phyloP scores from a whole-genome alignment of 2,329 filamentous ascomycete species.

The Fusarium sp. region DNA sequence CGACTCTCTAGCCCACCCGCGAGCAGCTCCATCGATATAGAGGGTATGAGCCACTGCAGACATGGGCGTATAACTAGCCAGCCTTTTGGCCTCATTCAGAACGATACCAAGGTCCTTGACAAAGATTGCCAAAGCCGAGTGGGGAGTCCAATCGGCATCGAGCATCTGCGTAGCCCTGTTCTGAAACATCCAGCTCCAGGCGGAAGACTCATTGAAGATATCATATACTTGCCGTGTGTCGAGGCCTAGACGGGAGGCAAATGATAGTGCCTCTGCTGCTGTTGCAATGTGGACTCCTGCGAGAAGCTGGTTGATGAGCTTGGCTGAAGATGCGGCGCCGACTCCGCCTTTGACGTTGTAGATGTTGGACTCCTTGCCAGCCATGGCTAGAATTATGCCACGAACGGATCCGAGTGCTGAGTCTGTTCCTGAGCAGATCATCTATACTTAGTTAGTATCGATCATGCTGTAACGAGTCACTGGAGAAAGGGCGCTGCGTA shows the following conservation, averaged over 20 bases:
- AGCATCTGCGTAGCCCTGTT: neutral
- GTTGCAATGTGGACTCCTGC: neutral
- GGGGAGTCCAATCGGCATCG: neutral
- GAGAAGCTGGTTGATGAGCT: neutral
- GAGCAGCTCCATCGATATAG: neutral
- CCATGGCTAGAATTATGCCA: neutral
- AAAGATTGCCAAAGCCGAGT: neutral
- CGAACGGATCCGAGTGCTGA: neutral
- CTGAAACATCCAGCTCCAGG: neutral
- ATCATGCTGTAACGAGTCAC: fast-evolving
- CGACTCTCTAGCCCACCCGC: neutral
- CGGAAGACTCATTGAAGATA: neutral
- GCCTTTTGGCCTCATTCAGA: neutral
- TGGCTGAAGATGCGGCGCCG: neutral
- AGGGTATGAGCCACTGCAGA: neutral
- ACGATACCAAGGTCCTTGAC: neutral
- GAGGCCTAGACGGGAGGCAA: neutral
- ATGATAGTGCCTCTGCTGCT: neutral
- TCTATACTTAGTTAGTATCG: fast-evolving
- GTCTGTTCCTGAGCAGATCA: neutral
- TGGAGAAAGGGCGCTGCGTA: fast-evolving
- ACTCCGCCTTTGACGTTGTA: neutral
- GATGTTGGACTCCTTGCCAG: neutral
- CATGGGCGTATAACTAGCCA: neutral
- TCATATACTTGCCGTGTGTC: neutral